Conservation (phyloP, 2,329 filamentous ascomycete species). For the Penicillium sclerotigenum region DNA sequence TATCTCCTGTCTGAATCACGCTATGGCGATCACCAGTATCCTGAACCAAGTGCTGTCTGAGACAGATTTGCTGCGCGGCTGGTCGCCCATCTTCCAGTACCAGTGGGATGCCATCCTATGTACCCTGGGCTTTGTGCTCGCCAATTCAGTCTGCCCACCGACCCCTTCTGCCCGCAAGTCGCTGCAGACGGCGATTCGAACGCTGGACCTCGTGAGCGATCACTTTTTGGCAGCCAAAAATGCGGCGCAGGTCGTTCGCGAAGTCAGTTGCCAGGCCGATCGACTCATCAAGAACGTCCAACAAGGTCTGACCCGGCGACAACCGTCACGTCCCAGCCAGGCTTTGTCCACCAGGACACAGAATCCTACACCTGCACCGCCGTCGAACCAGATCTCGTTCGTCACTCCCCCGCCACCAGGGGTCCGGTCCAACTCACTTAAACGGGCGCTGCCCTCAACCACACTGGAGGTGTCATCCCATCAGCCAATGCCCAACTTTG, state of each 20-base stretch:
- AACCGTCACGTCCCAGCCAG: background rate
- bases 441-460: background rate
- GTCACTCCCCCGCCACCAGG: background rate
- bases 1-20: background rate
- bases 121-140: background rate
- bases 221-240: conserved; percentile 35
- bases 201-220: conserved; percentile 38
- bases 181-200: conserved; percentile 34
- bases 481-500: background rate
- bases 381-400: too few relatives aligned
- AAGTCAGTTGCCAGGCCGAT: background rate
- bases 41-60: background rate
- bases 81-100: background rate
- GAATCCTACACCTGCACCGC: background rate
- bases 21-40: background rate
- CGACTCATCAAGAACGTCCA: background rate
- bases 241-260: background rate
- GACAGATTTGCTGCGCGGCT: background rate
- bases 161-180: conserved; percentile 32
- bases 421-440: background rate
- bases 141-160: conserved; percentile 22
- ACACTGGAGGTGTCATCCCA: background rate
- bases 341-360: background rate
- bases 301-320: background rate
- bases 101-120: background rate